Percentiles rank a stretch among this genome's conserved stretches.
These are phyloP conservation scores for Lycium barbarum DNA, from an alignment of 257 asterid species.

Conservation along the genomic window DNA sequence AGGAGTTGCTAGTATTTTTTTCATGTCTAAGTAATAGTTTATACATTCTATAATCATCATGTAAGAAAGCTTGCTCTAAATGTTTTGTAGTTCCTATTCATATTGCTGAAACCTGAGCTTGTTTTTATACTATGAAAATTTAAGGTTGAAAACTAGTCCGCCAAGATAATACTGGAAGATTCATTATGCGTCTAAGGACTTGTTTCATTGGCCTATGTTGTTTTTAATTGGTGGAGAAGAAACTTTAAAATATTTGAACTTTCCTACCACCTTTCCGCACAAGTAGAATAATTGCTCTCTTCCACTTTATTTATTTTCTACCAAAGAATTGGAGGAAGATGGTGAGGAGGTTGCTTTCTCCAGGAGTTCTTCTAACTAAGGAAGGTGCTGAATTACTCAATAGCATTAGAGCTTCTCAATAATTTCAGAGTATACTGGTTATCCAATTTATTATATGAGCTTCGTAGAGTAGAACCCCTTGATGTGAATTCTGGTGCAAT, in stretches of 20 bases:
- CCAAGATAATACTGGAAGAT: not conserved
- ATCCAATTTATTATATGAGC: constrained; percentile 49
- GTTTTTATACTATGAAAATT: not conserved
- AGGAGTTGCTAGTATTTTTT: no score
- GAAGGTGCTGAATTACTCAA: constrained; percentile 62
- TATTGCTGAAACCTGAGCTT: not conserved
- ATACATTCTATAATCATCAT: not conserved
- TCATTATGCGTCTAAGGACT: not conserved
- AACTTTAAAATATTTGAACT: constrained; percentile 29
- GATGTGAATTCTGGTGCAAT: constrained; percentile 47
- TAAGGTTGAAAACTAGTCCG: not conserved
- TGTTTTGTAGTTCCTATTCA: no score
- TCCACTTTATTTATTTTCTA: no score
- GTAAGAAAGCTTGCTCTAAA: not conserved
- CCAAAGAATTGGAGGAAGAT: no score
- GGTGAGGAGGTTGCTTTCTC: constrained; percentile 46
- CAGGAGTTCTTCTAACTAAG: constrained; percentile 63
- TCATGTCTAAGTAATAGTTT: no score
- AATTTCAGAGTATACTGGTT: constrained; percentile 29
- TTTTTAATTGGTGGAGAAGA: constrained; percentile 15
- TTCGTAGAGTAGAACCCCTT: constrained; percentile 51
- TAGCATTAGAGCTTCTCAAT: constrained; percentile 48
- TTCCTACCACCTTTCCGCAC: no score
- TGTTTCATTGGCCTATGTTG: not conserved
- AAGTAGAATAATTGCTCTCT: no score